A percentile compares a stretch with the other conserved stretches of the same genome.
Evolutionary conservation across 2,329 filamentous ascomycete species (phyloP).

Genomic region (Triangularia setosa): DNA sequence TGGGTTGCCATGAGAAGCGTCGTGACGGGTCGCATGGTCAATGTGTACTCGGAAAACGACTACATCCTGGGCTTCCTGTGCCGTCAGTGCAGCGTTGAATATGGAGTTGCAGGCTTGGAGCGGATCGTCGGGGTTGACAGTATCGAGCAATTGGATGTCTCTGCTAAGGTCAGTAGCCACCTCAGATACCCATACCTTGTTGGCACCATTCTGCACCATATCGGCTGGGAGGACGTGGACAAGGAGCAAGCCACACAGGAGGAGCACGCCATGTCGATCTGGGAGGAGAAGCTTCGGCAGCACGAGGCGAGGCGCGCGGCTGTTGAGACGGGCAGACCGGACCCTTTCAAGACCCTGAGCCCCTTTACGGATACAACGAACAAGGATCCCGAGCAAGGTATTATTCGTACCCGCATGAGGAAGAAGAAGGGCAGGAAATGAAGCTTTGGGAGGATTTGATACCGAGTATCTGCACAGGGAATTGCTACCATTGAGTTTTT

Average conservation of each 20-base stretch:
- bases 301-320: slow-evolving; percentile 26
- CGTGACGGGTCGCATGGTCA: slow-evolving; percentile 79
- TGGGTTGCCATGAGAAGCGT: slow-evolving; percentile 78
- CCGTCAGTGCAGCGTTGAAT: slow-evolving; percentile 74
- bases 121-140: slow-evolving; percentile 62
- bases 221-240: slow-evolving; percentile 66
- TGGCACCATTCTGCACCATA: slow-evolving; percentile 61
- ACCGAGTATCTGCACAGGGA: slow-evolving; percentile 5
- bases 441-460: slow-evolving; percentile 4
- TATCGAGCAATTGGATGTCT: slow-evolving; percentile 66
- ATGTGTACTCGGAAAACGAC: slow-evolving; percentile 84
- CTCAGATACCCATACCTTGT: slow-evolving; percentile 65
- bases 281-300: slow-evolving; percentile 28
- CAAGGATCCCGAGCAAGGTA: slow-evolving; percentile 20
- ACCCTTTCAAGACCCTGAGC: slow-evolving; percentile 6
- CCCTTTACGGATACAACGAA: slow-evolving; percentile 10
- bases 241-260: slow-evolving; percentile 33
- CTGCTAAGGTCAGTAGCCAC: slow-evolving; percentile 64
- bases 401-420: slow-evolving; percentile 24
- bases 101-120: slow-evolving; percentile 81
- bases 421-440: slow-evolving; percentile 25
- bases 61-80: slow-evolving; percentile 87
- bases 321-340: slow-evolving; percentile 15
- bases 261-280: slow-evolving; percentile 30
- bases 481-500: not conserved